A percentile compares a stretch with the other conserved stretches of the same genome.
phyloP scores from a whole-genome alignment of 208 protist genomes.

The Leishmania tropica region DNA sequence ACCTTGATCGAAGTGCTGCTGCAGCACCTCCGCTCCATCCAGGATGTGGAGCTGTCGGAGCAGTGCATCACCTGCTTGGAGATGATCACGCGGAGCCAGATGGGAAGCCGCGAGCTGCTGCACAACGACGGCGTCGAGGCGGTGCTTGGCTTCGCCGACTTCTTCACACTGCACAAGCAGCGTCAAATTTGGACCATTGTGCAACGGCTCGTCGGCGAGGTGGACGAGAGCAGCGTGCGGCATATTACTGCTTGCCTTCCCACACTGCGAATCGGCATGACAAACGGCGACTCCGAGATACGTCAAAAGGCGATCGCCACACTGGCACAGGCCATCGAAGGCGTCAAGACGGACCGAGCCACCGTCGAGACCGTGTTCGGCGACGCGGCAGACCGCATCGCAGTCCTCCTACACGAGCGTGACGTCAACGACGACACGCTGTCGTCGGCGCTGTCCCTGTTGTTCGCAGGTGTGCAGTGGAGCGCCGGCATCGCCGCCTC shows the following conservation, averaged over 20 bases:
- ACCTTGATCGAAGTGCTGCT: constrained; percentile 73
- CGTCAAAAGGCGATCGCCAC: constrained; percentile 60
- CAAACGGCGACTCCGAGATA: constrained; percentile 71
- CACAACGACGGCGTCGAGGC: constrained; percentile 77
- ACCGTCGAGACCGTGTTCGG: constrained; percentile 62
- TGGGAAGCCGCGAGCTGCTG: constrained; percentile 52
- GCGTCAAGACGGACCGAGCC: constrained; percentile 41
- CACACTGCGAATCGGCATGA: constrained; percentile 68
- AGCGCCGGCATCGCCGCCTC: constrained; percentile 44
- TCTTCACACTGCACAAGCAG: constrained; percentile 92
- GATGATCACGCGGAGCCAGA: constrained; percentile 72
- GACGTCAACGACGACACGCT: constrained; percentile 57
- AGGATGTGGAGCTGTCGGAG: constrained; percentile 96
- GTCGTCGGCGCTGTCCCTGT: constrained; percentile 40
- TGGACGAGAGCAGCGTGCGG: constrained; percentile 53
- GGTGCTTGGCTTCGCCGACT: constrained; percentile 93
- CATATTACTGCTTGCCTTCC: constrained; percentile 66
- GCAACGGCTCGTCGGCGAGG: constrained; percentile 62
- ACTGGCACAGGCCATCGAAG: constrained; percentile 58
- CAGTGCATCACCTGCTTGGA: constrained; percentile 92
- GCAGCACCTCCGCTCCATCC: constrained; percentile 81
- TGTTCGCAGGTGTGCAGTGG: constrained; percentile 46
- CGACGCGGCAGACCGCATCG: constrained; percentile 45
- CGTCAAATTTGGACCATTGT: constrained; percentile 86
- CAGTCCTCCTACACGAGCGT: constrained; percentile 35